Base-by-base conservation (phyloP, 192 early-diverging fungal species). In the Gaertneriomyces semiglobifer region DNA sequence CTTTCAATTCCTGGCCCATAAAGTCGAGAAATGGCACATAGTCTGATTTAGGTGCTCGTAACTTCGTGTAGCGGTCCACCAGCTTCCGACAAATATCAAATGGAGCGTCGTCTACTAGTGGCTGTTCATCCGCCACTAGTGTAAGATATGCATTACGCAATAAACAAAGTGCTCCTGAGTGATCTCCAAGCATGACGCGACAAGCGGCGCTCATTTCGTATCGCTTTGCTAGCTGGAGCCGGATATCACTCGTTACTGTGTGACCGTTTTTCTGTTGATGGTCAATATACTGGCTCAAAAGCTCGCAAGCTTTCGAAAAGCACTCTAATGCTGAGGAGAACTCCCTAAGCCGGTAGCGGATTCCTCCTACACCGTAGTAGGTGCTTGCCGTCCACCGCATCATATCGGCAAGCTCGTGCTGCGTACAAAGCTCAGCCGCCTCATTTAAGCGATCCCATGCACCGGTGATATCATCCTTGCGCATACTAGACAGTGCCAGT, bases 151-250 rank as follows among this genome's bases (percentile, higher is more conserved):
- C 63, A 8, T 44, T 39, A 9, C 12, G 45, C 46, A 52, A 55
- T 20, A 4, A 40, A 12, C 5, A 80, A 20, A 44, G 66, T 60
- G 14, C 39, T 74, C 81, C 53, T 84, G 63, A 58, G 25, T 44
- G 46, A 18, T 75, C 63, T 16, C 66, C 63, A 14, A 62, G 61
- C 53, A 70, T 71, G 48, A 65, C 58, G 47, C 50, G 66, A 20
- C 81, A 79, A 9, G 54, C 53, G 1, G 78, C 81, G 4, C 79
- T 42, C 10, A 75, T 18, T 20, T 84, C 79, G 55, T 74, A 84
- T 33, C 82, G 66, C 16, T 84, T 81, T 50, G 71, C 60, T 5
- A 84, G 42, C 41, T 78, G 70, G 19, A 60, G 60, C 38, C 55
- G 45, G 16, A 63, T 53, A 55, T 75, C 63, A 25, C 69, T 74